Percentiles rank a stretch among this genome's conserved stretches.
These are phyloP conservation scores for Chimonanthus praecox DNA, from an alignment of 164 flowering plant genomes.

Conservation along the genomic window DNA sequence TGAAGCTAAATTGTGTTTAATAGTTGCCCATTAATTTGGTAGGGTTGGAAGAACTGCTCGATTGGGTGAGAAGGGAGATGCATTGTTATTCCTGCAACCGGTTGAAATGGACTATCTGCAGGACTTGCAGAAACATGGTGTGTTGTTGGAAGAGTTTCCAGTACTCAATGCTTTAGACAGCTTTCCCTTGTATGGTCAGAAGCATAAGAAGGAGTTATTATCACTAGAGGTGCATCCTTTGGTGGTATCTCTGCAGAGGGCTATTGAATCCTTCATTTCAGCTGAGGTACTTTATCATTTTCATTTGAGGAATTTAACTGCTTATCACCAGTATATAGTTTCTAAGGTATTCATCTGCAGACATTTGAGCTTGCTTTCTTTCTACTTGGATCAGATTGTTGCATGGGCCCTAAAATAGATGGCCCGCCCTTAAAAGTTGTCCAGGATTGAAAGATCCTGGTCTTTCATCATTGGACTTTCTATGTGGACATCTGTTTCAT, in stretches of 20 bases:
- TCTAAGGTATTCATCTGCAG: no score
- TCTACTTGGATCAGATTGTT: no score
- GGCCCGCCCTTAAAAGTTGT: not conserved
- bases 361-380: no score
- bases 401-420: not conserved
- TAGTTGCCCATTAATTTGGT: conserved; percentile 13
- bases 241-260: conserved; percentile 61
- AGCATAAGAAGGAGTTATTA: conserved; percentile 41
- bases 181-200: conserved; percentile 41
- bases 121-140: conserved; percentile 79
- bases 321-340: no score
- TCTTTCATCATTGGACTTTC: no score
- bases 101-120: conserved; percentile 69
- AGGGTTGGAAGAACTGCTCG: conserved; percentile 99
- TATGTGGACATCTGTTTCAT: no score
- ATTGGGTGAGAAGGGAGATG: conserved; percentile 79
- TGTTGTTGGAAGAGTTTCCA: conserved; percentile 60
- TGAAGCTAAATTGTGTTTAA: not conserved
- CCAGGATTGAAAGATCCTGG: not conserved
- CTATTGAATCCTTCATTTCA: conserved; percentile 56
- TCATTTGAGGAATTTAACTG: not conserved
- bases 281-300: conserved; percentile 39
- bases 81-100: conserved; percentile 84
- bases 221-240: conserved; percentile 74
- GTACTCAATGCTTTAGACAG: conserved; percentile 60